These are phyloP conservation scores for Penicillium sp. DNA, from an alignment of 2,329 filamentous ascomycete species.

Conservation along the genomic window DNA sequence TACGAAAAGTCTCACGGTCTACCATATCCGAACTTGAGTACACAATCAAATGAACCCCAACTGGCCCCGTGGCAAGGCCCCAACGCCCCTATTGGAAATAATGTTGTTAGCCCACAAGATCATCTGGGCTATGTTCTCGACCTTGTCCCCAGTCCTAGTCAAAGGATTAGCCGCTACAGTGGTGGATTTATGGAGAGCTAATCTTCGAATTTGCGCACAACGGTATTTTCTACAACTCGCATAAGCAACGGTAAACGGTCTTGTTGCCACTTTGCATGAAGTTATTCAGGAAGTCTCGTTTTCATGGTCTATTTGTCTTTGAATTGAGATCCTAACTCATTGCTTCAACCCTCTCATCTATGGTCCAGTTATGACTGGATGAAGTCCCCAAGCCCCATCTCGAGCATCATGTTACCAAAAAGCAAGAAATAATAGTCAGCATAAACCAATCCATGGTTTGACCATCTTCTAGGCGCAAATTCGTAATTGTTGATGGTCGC, in stretches of 20 bases:
- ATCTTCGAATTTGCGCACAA: not conserved
- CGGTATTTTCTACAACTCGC: not conserved
- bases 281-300: too few relatives aligned
- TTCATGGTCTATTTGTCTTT: too few relatives aligned
- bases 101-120: not conserved
- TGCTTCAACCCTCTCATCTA: not conserved
- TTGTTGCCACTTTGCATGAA: too few relatives aligned
- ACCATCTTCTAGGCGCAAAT: slow-evolving; percentile 41
- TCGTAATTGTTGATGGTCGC: slow-evolving; percentile 46
- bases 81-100: not conserved
- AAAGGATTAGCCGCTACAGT: slow-evolving; percentile 13
- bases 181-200: not conserved
- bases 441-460: slow-evolving; percentile 46
- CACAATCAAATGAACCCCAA: not conserved
- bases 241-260: too few relatives aligned
- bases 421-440: slow-evolving; percentile 46
- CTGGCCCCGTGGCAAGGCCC: slow-evolving; percentile 2
- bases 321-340: too few relatives aligned
- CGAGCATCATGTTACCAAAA: slow-evolving; percentile 45
- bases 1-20: not conserved
- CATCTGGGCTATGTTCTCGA: slow-evolving; percentile 2
- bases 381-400: slow-evolving; percentile 19
- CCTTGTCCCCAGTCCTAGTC: slow-evolving; percentile 4
- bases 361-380: not conserved
- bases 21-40: not conserved